Conservation (phyloP, 495 filamentous ascomycete genomes). For the Xylaria telfairii region DNA sequence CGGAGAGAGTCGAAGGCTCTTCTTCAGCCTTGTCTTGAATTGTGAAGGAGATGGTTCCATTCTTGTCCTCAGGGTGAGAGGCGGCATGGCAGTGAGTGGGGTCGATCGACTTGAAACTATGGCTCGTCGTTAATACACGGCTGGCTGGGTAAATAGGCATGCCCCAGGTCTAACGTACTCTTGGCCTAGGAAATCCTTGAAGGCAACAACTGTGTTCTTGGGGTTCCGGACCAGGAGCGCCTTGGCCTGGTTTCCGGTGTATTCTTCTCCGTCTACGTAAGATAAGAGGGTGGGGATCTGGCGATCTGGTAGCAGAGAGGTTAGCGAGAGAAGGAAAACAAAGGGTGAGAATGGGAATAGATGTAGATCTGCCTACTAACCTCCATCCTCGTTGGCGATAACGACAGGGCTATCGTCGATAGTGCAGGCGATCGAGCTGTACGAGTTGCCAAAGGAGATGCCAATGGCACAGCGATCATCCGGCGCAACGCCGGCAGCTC, state of each 20-base stretch:
- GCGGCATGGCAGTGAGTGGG: constrained; percentile 93
- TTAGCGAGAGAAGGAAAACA: constrained; percentile 20
- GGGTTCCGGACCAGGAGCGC: constrained; percentile 88
- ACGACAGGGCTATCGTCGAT: constrained; percentile 94
- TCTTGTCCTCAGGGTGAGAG: constrained; percentile 81
- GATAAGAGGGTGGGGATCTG: constrained; percentile 95
- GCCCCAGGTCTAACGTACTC: constrained; percentile 62
- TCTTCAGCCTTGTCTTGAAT: constrained; percentile 72
- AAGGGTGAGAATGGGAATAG: neutral
- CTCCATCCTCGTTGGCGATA: constrained; percentile 98
- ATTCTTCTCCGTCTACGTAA: constrained; percentile 94
- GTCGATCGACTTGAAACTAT: constrained; percentile 90
- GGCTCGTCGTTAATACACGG: constrained; percentile 21
- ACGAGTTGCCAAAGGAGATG: constrained; percentile 96
- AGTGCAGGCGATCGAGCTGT: constrained; percentile 93
- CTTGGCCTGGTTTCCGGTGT: constrained; percentile 95
- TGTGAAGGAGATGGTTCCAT: constrained; percentile 79
- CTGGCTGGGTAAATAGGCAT: neutral
- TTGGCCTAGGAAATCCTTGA: constrained; percentile 94
- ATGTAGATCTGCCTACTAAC: constrained; percentile 60
- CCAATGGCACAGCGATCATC: constrained; percentile 81
- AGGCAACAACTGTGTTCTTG: constrained; percentile 91
- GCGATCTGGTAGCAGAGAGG: constrained; percentile 67
- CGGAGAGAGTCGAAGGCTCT: constrained; percentile 69
- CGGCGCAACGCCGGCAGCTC: constrained; percentile 48